Conservation (phyloP, 495 filamentous ascomycete genomes). For the Penicillium antarcticum region DNA sequence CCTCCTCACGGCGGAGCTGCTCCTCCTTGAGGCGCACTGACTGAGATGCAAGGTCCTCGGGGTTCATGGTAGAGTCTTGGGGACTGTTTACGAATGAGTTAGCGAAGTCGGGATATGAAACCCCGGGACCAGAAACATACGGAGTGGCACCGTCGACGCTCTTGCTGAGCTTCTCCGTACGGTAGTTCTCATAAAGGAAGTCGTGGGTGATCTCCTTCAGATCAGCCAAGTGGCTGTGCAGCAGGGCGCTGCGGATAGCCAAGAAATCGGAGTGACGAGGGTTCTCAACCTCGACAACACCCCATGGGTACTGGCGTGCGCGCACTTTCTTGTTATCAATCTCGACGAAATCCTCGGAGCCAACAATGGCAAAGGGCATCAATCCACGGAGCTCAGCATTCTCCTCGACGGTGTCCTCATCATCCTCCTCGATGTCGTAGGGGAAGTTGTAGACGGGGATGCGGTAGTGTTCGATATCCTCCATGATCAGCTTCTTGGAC, state of each 20-base stretch:
- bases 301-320: constrained; percentile 97
- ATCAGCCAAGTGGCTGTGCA: constrained; percentile 96
- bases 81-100: constrained; percentile 33
- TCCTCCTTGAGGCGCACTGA: constrained; percentile 98
- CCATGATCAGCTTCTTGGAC: constrained; percentile 99
- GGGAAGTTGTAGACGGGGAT: constrained; percentile 99
- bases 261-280: constrained; percentile 98
- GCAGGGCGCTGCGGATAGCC: constrained; percentile 90
- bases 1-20: constrained; percentile 96
- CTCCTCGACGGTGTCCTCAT: constrained; percentile 98
- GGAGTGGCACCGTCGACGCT: constrained; percentile 86
- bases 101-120: constrained; percentile 14
- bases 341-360: constrained; percentile 91
- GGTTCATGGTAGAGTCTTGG: constrained; percentile 87
- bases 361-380: constrained; percentile 99
- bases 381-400: constrained; percentile 94
- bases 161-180: constrained; percentile 99
- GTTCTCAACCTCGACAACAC: constrained; percentile 98
- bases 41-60: constrained; percentile 93
- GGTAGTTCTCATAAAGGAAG: constrained; percentile 99
- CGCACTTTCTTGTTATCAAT: constrained; percentile 88
- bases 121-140: constrained; percentile 54
- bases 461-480: constrained; percentile 99
- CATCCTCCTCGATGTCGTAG: constrained; percentile 98
- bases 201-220: constrained; percentile 99